Evolutionary conservation across 2,329 filamentous ascomycete genomes (phyloP), one percentile per base, ranked within the genome.

Genomic region (Delphinella strobiligena): DNA sequence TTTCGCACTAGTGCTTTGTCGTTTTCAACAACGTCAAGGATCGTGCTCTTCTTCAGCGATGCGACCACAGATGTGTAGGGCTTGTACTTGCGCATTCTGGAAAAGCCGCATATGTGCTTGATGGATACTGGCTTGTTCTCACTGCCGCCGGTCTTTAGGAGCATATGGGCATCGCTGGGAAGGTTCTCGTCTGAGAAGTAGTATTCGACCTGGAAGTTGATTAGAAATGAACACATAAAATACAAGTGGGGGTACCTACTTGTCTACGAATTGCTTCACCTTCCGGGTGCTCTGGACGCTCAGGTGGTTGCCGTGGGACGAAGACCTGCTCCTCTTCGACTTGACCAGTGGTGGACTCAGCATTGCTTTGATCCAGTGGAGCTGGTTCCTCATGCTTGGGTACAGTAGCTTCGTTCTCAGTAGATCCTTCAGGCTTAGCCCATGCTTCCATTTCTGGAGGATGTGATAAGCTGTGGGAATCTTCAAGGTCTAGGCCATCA

Each of bases 181-280:
- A 70, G 59, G 38, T 68, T 69, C 38, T 64, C 60, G 37, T 69
- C 66, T 15, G 62, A 65, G 54, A 70, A 69, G 53, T 68, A 69
- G 52, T 54, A 68, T 36, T 71, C 66, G 17, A 69, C 63, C 56
- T 69, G 49, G 7, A 22, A n/a, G n/a, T n/a, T n/a, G n/a, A n/a
- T n/a, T n/a, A n/a, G n/a, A n/a, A n/a, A n/a, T n/a, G n/a, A n/a
- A n/a, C n/a, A n/a, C n/a, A n/a, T n/a, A n/a, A n/a, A n/a, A n/a
- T n/a, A n/a, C n/a, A n/a, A n/a, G n/a, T n/a, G n/a, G n/a, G n/a
- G n/a, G n/a, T n/a, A 36, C 40, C 14, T 22, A 38, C 47, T 38
- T 48, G 47, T 16, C 41, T 42, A n/a, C 45, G 38, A 9, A 51
- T 49, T 16, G 47, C 43, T 4, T 49, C 42, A 9, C 44, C 43